Evolutionary conservation across 306 rosid genomes (phyloP).

Genomic region (Cicer bijugum): DNA sequence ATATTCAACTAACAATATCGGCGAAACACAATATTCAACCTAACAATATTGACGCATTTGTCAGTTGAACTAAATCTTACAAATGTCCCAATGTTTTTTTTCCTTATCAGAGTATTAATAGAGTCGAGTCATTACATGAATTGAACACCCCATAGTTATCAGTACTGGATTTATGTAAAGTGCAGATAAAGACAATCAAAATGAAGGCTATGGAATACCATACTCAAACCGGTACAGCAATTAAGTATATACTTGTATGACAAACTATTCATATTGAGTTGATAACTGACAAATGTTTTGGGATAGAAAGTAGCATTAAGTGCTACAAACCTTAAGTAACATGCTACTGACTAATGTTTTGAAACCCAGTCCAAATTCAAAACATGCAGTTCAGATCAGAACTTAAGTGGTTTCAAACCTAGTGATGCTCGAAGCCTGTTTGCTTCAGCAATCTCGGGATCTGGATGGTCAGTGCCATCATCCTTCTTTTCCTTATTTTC

Average conservation of each 20-base stretch:
- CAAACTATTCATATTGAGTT: constrained; percentile 27
- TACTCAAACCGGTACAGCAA: constrained; percentile 26
- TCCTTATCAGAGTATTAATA: background rate
- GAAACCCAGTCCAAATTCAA: constrained; percentile 15
- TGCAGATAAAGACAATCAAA: background rate
- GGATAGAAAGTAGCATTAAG: constrained; percentile 9
- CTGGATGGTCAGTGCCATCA: constrained; percentile 85
- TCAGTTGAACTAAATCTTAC: no score
- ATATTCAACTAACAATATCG: no score
- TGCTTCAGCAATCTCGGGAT: constrained; percentile 85
- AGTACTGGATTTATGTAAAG: no score
- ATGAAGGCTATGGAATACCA: constrained; percentile 11
- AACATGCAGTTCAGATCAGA: constrained; percentile 1
- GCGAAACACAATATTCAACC: no score
- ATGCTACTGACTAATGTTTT: constrained; percentile 2
- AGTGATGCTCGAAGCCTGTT: constrained; percentile 77
- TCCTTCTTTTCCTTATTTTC: constrained; percentile 76
- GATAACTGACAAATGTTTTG: background rate
- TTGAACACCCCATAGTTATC: background rate
- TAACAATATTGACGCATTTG: no score
- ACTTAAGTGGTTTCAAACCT: constrained; percentile 84
- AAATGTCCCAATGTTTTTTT: no score
- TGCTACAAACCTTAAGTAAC: constrained; percentile 29
- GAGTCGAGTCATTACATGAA: background rate
- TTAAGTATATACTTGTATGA: background rate